These are phyloP conservation scores for Dryas octopetala DNA, from an alignment of 306 rosid species.

Conservation along the genomic window DNA sequence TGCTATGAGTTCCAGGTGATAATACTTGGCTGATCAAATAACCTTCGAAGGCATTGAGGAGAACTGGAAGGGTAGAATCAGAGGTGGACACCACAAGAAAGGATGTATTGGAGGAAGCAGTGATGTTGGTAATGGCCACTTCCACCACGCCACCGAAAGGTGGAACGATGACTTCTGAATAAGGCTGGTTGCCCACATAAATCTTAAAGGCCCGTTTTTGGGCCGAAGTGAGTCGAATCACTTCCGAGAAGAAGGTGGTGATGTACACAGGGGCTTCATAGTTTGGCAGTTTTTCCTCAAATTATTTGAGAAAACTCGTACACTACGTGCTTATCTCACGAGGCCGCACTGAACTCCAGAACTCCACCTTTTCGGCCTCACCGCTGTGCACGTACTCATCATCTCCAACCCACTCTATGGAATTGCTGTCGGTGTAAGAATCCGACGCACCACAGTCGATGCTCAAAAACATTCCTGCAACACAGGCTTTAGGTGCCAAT, in stretches of 20 bases:
- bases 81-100: conserved; percentile 26
- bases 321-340: conserved; percentile 1
- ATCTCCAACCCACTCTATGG: conserved; percentile 25
- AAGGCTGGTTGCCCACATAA: conserved; percentile 30
- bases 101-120: conserved; percentile 36
- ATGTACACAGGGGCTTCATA: conserved; percentile 16
- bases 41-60: conserved; percentile 48
- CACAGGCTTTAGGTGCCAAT: neutral
- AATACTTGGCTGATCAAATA: conserved; percentile 20
- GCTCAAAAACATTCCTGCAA: conserved; percentile 19
- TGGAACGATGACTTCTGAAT: conserved; percentile 32
- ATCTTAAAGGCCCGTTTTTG: conserved; percentile 40
- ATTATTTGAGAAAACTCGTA: conserved; percentile 17
- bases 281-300: conserved; percentile 18
- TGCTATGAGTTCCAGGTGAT: conserved; percentile 29
- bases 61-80: conserved; percentile 40
- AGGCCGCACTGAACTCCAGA: neutral
- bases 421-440: neutral
- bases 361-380: neutral
- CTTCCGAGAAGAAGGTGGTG: conserved; percentile 44
- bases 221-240: neutral
- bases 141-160: conserved; percentile 42
- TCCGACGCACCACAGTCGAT: conserved; percentile 29
- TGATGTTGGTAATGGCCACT: conserved; percentile 32
- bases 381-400: conserved; percentile 21